Evolutionary conservation across 2,329 filamentous ascomycete species (phyloP), one percentile per base, ranked within the genome.

Genomic region (Fusarium udum): DNA sequence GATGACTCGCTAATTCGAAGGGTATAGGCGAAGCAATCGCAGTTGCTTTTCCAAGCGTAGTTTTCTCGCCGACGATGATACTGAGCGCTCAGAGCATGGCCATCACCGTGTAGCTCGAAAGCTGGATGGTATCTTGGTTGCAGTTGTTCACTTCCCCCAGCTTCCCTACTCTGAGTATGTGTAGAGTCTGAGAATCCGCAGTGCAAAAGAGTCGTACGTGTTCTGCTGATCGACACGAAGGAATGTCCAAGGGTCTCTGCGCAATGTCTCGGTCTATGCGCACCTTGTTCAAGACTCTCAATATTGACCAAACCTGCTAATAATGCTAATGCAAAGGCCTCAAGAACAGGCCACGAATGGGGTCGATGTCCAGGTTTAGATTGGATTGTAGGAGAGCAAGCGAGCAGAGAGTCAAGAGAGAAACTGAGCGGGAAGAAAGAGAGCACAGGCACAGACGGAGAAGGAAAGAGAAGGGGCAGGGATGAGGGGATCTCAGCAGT

Each of bases 1-100:
- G 59, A 43, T 42, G 26, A 56, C 28, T 53, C 49, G 64, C 42
- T 20, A 31, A 49, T 52, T 57, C 69, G 31, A 61, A 49, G 40
- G 49, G 69, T 42, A 40, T 32, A 51, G 55, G 39, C 56, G n/a
- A 18, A 46, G n/a, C 52, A 31, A 56, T 31, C 32, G 56, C 52
- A 58, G 39, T 46, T 36, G 52, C 64, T 62, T n/a, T 51, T 57
- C 43, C 48, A 52, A 69, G 64, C 58, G 55, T 65, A 51, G 58
- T 45, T 49, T 67, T 70, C 14, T 74, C 72, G 55, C 64, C 51
- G 61, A 63, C 48, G 55, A 61, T 74, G 48, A 48, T 40, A 61
- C 49, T 73, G 49, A 32, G 60, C 42, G 42, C 43, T 74, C 69
- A 74, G 43, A 73, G 57, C 72, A 75, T 74, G 48, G 52, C 69